These are phyloP conservation scores for Polytolypa hystricis DNA, from an alignment of 2,329 filamentous ascomycete genomes.

Conservation along the genomic window DNA sequence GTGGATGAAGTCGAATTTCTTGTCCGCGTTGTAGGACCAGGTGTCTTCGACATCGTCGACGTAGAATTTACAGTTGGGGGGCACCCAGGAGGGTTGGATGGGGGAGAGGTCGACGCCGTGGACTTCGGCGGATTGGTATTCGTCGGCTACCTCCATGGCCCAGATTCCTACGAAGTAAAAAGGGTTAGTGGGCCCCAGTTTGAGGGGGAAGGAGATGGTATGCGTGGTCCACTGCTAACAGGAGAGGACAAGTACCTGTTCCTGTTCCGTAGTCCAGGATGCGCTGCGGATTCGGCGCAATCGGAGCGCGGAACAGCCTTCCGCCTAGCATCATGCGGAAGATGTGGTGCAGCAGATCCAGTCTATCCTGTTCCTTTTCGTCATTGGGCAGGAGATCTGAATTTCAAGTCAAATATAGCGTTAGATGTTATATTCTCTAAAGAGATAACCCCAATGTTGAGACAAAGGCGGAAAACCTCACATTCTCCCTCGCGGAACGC, in stretches of 20 bases:
- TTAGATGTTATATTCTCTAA: constrained; percentile 18
- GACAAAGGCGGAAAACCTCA: constrained; percentile 1
- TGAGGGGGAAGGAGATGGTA: not conserved
- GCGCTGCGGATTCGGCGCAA: constrained; percentile 2
- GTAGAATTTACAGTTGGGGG: constrained; percentile 23
- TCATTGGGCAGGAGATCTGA: not conserved
- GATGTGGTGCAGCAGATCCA: constrained; percentile 2
- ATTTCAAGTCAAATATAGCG: too few species aligned
- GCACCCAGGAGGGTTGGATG: constrained; percentile 20
- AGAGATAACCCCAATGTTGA: constrained; percentile 26
- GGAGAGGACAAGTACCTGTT: constrained; percentile 15
- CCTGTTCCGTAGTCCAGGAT: constrained; percentile 5
- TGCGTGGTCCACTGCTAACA: too few species aligned
- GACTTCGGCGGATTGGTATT: constrained; percentile 25
- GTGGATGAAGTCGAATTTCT: constrained; percentile 23
- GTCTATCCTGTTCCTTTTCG: constrained; percentile 1
- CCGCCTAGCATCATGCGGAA: constrained; percentile 3
- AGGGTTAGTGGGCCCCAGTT: too few species aligned
- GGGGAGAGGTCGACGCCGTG: constrained; percentile 23
- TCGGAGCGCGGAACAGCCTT: constrained; percentile 1
- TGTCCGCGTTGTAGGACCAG: constrained; percentile 15
- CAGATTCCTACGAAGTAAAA: constrained; percentile 23
- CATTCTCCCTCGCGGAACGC: constrained; percentile 11
- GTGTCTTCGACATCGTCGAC: constrained; percentile 23
- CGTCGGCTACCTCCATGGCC: constrained; percentile 33